Evolutionary conservation across 306 rosid genomes (phyloP).

Genomic region (Bauhinia variegata): DNA sequence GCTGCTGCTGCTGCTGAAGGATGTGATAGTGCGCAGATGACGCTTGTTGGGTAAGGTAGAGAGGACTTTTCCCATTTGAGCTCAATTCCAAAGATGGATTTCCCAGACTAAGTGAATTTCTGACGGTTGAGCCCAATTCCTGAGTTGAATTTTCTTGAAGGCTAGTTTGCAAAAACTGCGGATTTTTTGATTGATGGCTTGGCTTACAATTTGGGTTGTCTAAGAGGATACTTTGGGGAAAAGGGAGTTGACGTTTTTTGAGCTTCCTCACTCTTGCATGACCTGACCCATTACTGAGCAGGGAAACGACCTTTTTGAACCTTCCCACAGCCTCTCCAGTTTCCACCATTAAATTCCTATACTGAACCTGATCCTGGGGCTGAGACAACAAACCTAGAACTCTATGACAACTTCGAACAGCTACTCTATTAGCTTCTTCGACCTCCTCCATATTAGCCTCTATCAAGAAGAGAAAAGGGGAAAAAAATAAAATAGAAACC

Average conservation of each 20-base stretch:
- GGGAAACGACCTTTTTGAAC: slow-evolving; percentile 89
- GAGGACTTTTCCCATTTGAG: slow-evolving; percentile 68
- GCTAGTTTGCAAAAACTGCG: slow-evolving; percentile 52
- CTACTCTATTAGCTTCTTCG: slow-evolving; percentile 82
- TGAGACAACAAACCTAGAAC: slow-evolving; percentile 68
- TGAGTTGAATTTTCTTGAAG: slow-evolving; percentile 58
- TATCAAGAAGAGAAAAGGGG: slow-evolving; percentile 22
- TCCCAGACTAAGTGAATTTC: slow-evolving; percentile 56
- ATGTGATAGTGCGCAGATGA: slow-evolving; percentile 59
- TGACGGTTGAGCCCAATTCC: slow-evolving; percentile 53
- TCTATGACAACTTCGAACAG: slow-evolving; percentile 82
- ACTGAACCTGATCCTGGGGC: slow-evolving; percentile 68
- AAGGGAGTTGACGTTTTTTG: slow-evolving; percentile 55
- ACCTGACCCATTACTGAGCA: slow-evolving; percentile 72
- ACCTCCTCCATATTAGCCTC: slow-evolving; percentile 68
- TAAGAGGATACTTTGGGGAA: slow-evolving; percentile 62
- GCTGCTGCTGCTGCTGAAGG: slow-evolving; percentile 69
- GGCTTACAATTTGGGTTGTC: slow-evolving; percentile 65
- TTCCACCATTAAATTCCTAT: slow-evolving; percentile 63
- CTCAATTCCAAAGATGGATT: slow-evolving; percentile 73
- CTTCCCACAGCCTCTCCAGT: slow-evolving; percentile 81
- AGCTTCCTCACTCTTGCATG: slow-evolving; percentile 85
- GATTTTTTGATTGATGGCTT: slow-evolving; percentile 46
- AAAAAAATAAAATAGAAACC: background rate
- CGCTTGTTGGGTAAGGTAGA: slow-evolving; percentile 58